phyloP scores from a whole-genome alignment of 2,329 filamentous ascomycete species.

The Hymenoscyphus fraxineus region DNA sequence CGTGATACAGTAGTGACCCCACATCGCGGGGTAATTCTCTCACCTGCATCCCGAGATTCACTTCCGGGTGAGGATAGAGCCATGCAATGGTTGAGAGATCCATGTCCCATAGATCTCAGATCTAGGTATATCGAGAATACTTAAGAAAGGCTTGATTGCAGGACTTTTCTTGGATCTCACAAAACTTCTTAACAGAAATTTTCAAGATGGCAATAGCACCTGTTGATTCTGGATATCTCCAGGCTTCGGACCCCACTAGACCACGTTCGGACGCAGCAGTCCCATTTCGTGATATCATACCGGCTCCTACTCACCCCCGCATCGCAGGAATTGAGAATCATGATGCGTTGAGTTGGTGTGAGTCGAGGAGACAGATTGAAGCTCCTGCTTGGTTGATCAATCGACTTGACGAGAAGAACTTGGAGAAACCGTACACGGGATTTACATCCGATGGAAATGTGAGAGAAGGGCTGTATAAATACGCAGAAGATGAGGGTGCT shows the following conservation, averaged over 20 bases:
- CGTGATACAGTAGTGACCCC: conserved; percentile 6
- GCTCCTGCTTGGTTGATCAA: conserved; percentile 34
- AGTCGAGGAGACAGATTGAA: conserved; percentile 31
- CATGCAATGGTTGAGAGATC: neutral
- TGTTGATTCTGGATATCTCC: conserved; percentile 27
- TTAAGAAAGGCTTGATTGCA: neutral
- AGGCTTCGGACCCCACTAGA: conserved; percentile 26
- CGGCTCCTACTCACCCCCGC: conserved; percentile 24
- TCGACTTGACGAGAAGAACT: conserved; percentile 30
- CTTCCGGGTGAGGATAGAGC: conserved; percentile 5
- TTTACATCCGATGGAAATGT: conserved; percentile 32
- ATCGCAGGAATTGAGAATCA: conserved; percentile 31
- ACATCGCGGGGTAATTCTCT: conserved; percentile 11
- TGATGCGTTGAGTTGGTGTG: conserved; percentile 30
- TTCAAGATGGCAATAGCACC: conserved; percentile 17
- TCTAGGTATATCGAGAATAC: neutral
- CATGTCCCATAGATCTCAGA: neutral
- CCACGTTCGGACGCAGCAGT: conserved; percentile 31
- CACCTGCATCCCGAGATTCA: conserved; percentile 14
- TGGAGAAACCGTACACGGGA: conserved; percentile 32
- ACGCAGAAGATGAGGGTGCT: conserved; percentile 31
- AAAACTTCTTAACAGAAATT: neutral
- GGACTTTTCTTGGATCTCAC: neutral
- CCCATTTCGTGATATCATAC: conserved; percentile 30
- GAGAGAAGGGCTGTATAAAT: conserved; percentile 26